A percentile compares a stretch with the other conserved stretches of the same genome.
Conservation (phyloP, 2,329 filamentous ascomycete species). For the Thermoascus crustaceus region DNA sequence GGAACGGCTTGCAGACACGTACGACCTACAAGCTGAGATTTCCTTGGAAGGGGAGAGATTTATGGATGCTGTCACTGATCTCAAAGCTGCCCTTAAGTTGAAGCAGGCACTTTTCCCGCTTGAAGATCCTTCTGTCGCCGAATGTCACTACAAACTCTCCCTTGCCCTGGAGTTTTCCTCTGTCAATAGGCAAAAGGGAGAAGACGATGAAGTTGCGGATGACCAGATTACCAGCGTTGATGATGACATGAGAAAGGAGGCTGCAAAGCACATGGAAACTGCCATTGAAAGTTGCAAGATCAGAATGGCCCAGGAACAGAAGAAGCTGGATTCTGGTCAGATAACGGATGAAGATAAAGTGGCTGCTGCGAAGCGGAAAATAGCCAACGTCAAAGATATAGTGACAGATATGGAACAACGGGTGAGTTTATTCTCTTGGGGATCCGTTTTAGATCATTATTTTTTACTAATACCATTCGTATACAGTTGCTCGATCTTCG, state of each 20-base stretch:
- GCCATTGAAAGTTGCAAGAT: constrained; percentile 52
- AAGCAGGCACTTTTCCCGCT: constrained; percentile 71
- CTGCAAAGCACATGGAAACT: constrained; percentile 51
- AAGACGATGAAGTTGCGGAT: constrained; percentile 36
- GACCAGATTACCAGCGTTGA: constrained; percentile 34
- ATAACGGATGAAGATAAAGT: constrained; percentile 34
- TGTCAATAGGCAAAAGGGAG: constrained; percentile 46
- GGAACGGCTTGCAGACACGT: constrained; percentile 83
- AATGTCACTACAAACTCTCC: constrained; percentile 94
- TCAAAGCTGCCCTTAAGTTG: constrained; percentile 65
- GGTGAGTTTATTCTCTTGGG: constrained; percentile 27
- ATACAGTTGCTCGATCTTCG: constrained; percentile 49
- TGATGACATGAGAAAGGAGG: constrained; percentile 49
- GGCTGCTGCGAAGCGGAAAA: constrained; percentile 36
- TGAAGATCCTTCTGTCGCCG: constrained; percentile 78
- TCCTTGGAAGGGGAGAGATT: constrained; percentile 96
- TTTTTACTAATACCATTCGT: constrained; percentile 5
- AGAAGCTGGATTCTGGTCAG: constrained; percentile 29
- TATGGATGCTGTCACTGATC: constrained; percentile 75
- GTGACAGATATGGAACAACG: constrained; percentile 54
- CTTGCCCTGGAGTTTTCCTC: constrained; percentile 91
- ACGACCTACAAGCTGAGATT: constrained; percentile 90
- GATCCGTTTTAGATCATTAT: constrained; percentile 1
- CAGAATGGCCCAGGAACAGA: constrained; percentile 47
- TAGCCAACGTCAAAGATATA: constrained; percentile 54